phyloP scores from a whole-genome alignment of 148 eudicot species.

The Heliamphora exappendiculata region DNA sequence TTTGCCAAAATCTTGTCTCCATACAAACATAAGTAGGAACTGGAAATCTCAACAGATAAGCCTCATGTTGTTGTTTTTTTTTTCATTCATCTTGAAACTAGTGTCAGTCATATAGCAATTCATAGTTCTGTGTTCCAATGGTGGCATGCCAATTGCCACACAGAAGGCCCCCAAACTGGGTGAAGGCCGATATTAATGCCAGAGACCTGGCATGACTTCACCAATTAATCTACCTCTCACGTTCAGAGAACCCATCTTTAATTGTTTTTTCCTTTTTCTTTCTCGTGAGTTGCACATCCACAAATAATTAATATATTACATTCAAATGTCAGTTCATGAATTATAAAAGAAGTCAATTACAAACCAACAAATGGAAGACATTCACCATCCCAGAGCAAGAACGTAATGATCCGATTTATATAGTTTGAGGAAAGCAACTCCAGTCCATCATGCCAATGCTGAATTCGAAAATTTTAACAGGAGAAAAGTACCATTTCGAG shows the following conservation, averaged over 20 bases:
- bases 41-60: neutral
- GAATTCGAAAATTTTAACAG: neutral
- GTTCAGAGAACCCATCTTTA: no score
- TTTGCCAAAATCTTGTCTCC: neutral
- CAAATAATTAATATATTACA: neutral
- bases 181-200: no score
- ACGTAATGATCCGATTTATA: neutral
- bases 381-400: neutral
- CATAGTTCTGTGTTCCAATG: no score
- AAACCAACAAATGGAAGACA: no score
- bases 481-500: neutral
- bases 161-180: no score
- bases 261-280: no score
- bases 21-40: neutral
- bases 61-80: neutral
- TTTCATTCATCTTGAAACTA: neutral
- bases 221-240: no score
- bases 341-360: neutral
- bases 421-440: neutral
- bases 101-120: no score
- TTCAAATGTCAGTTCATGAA: neutral
- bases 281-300: neutral
- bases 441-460: neutral
- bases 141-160: no score
- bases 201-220: no score